phyloP scores from a whole-genome alignment of 2,329 filamentous ascomycete genomes.

The Cryphonectria radicalis region DNA sequence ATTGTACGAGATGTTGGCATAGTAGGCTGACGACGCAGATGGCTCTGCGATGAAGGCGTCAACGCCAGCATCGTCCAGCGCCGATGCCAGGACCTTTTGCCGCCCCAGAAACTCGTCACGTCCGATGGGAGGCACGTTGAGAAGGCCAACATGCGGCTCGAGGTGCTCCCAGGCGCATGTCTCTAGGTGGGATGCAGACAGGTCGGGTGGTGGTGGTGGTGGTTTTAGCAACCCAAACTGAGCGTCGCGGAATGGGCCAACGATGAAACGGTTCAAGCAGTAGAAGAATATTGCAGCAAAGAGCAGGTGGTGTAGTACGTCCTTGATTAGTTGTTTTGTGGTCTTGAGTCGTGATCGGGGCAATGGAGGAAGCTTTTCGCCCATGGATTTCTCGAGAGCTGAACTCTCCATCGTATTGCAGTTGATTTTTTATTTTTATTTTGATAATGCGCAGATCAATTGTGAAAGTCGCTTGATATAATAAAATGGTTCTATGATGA shows the following conservation, averaged over 20 bases:
- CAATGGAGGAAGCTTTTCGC: conserved; percentile 19
- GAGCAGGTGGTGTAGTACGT: neutral
- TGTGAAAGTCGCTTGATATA: neutral
- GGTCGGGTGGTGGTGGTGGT: neutral
- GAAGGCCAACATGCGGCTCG: conserved; percentile 32
- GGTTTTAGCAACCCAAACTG: neutral
- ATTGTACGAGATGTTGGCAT: conserved; percentile 34
- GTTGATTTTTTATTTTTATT: neutral
- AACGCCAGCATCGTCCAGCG: conserved; percentile 32
- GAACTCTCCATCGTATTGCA: neutral
- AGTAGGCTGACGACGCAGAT: conserved; percentile 35
- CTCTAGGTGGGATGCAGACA: conserved; percentile 30
- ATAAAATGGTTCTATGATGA: neutral
- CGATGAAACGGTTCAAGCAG: neutral
- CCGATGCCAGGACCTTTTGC: conserved; percentile 33
- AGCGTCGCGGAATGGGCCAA: neutral
- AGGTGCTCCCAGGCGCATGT: conserved; percentile 36
- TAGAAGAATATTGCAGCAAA: neutral
- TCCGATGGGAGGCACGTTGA: conserved; percentile 35
- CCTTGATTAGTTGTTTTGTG: neutral
- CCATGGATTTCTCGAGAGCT: conserved; percentile 17
- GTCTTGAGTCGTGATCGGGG: conserved; percentile 7
- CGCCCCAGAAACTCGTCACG: conserved; percentile 36
- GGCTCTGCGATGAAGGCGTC: conserved; percentile 39
- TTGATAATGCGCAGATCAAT: neutral